Base-by-base conservation (phyloP, 352 stramenopile species). In the Globisporangium rhizosaccharum region DNA sequence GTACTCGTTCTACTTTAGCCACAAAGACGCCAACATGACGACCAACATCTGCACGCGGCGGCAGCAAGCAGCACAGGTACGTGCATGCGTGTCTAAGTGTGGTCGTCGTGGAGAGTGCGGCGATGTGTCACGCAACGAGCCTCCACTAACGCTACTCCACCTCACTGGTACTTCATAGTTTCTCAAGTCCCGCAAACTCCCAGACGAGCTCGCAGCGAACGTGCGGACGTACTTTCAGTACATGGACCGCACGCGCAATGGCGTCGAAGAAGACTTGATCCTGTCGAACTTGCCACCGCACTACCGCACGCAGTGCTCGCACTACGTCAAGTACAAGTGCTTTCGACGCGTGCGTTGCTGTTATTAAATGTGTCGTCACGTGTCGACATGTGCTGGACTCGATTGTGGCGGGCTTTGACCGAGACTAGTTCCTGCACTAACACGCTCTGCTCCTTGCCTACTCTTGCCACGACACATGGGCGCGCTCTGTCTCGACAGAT, bases 1-100 rank as follows among this genome's bases (percentile, higher is more conserved):
- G 4, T 90, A 85, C 48, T 85, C 73, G 0, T 90, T 88, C 52
- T 88, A 72, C 66, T 90, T 90, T 49, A 85, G 72, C 18, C 69
- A 82, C 56, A 85, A 81, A 64, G 79, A 90, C 42, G 71, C 65
- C 1, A 72, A 81, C 26, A 70, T 90, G 65, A 62, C 63, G 6
- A 86, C 67, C 30, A 88, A 84, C 30, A 75, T 88, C 49, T 82
- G 72, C n/a, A 90, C 81, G 28, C 66, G 79, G 3, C 61, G 82
- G 1, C 73, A 75, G n/a, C 79, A 90, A 64, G 67, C 75, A 15
- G 65, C 57, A 0, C 72, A 75, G 65, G 76, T 76, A 67, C 59
- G 51, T 18, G 36, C 14, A 25, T 2, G 9, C 30, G 49, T 30
- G 30, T 20, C 6, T n/a, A n/a, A 3, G 20, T 42, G 11, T 46